Conservation (phyloP, 306 rosid species). For the Dryas alaskensis region DNA sequence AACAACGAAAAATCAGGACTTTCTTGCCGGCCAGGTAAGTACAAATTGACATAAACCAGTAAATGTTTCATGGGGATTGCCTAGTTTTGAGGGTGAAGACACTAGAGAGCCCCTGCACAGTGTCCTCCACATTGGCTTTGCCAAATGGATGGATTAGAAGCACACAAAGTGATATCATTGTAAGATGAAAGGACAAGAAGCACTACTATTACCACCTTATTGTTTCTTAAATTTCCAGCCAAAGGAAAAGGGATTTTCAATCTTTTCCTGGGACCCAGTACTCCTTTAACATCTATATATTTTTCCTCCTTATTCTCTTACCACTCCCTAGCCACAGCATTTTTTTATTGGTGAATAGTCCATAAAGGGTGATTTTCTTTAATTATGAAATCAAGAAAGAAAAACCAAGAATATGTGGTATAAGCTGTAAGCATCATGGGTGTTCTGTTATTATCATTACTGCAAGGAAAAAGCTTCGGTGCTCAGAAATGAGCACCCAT, state of each 20-base stretch:
- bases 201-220: slow-evolving; percentile 1
- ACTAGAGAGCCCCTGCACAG: neutral
- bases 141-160: slow-evolving; percentile 17
- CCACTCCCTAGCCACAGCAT: neutral
- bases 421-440: slow-evolving; percentile 14
- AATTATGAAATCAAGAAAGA: slow-evolving; percentile 9
- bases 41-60: neutral
- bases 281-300: neutral
- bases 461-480: too few species aligned
- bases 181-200: neutral
- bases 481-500: too few species aligned
- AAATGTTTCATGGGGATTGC: neutral
- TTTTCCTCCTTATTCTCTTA: neutral
- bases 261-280: slow-evolving; percentile 15
- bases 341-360: neutral
- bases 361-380: neutral
- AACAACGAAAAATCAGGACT: neutral
- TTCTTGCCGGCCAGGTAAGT: slow-evolving; percentile 20
- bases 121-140: neutral
- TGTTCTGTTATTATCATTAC: slow-evolving; percentile 11
- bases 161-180: neutral
- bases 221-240: slow-evolving; percentile 2
- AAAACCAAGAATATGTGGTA: slow-evolving; percentile 14
- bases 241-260: neutral
- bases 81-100: slow-evolving; percentile 3